phyloP scores from a whole-genome alignment of 2,329 filamentous ascomycete species.

The Ustilaginoidea virens region DNA sequence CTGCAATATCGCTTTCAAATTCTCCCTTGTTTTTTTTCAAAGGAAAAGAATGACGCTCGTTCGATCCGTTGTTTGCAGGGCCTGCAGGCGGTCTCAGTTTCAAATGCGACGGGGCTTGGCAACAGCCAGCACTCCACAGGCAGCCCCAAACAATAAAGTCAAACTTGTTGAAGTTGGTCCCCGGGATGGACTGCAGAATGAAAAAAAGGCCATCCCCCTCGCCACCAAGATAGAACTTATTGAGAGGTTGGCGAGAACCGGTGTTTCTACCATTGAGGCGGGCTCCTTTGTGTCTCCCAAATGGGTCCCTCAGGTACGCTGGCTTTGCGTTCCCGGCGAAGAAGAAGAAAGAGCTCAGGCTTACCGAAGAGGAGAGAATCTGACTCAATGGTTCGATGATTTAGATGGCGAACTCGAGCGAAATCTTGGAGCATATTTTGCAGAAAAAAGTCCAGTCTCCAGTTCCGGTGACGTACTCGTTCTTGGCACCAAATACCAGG shows the following conservation, averaged over 20 bases:
- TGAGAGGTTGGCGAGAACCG: conserved; percentile 49
- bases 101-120: conserved; percentile 21
- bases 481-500: conserved; percentile 63
- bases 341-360: too few relatives aligned
- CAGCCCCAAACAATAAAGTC: conserved; percentile 27
- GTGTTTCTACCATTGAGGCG: conserved; percentile 60
- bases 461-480: conserved; percentile 55
- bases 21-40: background rate
- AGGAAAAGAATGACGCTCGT: conserved; percentile 21
- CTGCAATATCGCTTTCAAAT: too few relatives aligned
- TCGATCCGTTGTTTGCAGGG: conserved; percentile 22
- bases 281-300: conserved; percentile 73
- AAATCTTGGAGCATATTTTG: conserved; percentile 57
- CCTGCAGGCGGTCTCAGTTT: conserved; percentile 19
- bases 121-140: conserved; percentile 18
- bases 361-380: background rate
- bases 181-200: conserved; percentile 76
- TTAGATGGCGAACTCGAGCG: conserved; percentile 65
- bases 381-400: conserved; percentile 1
- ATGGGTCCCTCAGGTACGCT: conserved; percentile 68
- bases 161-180: conserved; percentile 73
- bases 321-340: too few relatives aligned
- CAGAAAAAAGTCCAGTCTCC: conserved; percentile 37
- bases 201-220: conserved; percentile 55
- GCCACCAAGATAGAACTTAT: conserved; percentile 66